Base-by-base conservation (phyloP, 352 stramenopile genomes). In the Pilasporangium apinafurcum region DNA sequence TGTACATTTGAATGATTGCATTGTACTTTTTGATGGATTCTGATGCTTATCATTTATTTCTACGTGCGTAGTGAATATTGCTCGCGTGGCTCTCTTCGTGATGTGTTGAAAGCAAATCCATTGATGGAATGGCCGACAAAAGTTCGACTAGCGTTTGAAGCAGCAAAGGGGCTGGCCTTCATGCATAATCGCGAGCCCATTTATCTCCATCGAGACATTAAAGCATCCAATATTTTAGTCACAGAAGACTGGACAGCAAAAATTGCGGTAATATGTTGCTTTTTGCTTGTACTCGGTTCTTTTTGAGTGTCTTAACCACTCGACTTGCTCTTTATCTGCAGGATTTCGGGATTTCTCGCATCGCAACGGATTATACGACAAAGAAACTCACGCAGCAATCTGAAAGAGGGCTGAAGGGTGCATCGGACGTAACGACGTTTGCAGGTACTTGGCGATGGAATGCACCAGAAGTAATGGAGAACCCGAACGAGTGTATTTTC, bases 141-240 rank as follows among this genome's bases (percentile, higher is more conserved):
- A 49, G 71, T 83, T 20, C 71, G 71, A 8, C 45, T 87, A 7
- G 75, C 75, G 8, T 85, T 87, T 21, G 68, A 85, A 33, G 64
- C 71, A 4, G 68, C 75, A 13, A 87, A 83, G 61, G 71, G 75
- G 8, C 58, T 87, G n/a, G 71, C 75, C 4, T 87, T 83, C 50
- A 85, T 87, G 75, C 75, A 87, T 53, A 85, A 85, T 33, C 65
- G 71, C 26, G 62, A 85, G 34, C 75, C 71, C 20, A 85, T 85
- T 32, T 87, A 87, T 32, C 51, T 87, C 33, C 75, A 87, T 34
- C 75, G 75, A 33, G 75, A 87, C 45, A 55, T 87, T 34, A 87
- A 87, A 44, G 68, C 71, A 22, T 83, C 71, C 22, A 87, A 87
- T 46, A 87, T 85, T 39, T 54, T 87, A 6, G 72, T 87, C 32